Evolutionary conservation across 2,329 filamentous ascomycete species (phyloP).

Genomic region (Leptodontidium sp.): DNA sequence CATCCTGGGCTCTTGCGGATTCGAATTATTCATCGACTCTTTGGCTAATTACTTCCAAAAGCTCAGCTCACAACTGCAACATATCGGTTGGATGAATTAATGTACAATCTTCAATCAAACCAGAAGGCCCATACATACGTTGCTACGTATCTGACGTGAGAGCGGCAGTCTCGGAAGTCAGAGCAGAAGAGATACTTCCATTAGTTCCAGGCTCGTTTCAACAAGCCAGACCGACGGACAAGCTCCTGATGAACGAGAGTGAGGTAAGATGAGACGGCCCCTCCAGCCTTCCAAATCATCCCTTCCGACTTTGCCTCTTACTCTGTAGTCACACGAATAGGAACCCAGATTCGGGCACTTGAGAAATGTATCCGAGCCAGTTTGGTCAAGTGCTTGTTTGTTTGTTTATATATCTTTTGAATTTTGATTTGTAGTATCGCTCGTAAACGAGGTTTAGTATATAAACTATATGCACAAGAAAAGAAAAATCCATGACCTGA

Average conservation of each 20-base stretch:
- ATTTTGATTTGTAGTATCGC: too few relatives aligned
- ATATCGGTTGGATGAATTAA: too few relatives aligned
- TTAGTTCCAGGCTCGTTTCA: not conserved
- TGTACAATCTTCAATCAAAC: too few relatives aligned
- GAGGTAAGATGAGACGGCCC: conserved; percentile 5
- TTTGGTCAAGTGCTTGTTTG: not conserved
- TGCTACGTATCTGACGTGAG: conserved; percentile 4
- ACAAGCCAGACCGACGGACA: not conserved
- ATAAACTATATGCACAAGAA: conserved; percentile 10
- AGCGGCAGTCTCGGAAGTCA: not conserved
- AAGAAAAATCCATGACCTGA: conserved; percentile 1
- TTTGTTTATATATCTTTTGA: not conserved
- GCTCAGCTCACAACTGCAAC: too few relatives aligned
- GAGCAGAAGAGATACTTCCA: not conserved
- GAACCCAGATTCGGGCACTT: too few relatives aligned
- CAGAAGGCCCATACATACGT: too few relatives aligned
- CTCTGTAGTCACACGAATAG: too few relatives aligned
- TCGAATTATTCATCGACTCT: too few relatives aligned
- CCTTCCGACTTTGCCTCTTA: not conserved
- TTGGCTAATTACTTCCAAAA: too few relatives aligned
- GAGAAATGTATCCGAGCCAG: too few relatives aligned
- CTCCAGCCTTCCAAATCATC: not conserved
- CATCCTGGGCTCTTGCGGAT: not conserved
- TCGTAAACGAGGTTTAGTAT: too few relatives aligned
- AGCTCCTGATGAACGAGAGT: not conserved